Evolutionary conservation across 78 protist species (phyloP).

Genomic region (Dictyostelium capitatum): DNA sequence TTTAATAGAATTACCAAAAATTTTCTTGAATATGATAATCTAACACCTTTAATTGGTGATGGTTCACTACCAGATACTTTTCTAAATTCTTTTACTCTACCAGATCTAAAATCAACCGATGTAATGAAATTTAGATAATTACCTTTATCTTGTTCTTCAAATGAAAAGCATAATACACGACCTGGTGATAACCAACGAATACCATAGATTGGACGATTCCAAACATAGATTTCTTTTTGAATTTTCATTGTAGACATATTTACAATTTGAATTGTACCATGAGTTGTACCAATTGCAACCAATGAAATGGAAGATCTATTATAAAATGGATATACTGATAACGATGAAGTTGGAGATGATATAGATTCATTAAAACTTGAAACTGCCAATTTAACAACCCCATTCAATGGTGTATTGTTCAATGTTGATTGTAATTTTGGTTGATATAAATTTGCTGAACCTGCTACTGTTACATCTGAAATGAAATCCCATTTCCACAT

Average conservation of each 20-base stretch:
- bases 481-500: conserved; percentile 76
- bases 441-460: background rate
- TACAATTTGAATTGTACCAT: conserved; percentile 65
- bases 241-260: conserved; percentile 37
- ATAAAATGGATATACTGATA: conserved; percentile 64
- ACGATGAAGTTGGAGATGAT: conserved; percentile 53
- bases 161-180: conserved; percentile 43
- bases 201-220: conserved; percentile 46
- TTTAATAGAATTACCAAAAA: conserved; percentile 36
- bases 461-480: conserved; percentile 21
- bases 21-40: conserved; percentile 54
- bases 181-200: conserved; percentile 73
- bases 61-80: conserved; percentile 42
- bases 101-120: conserved; percentile 69
- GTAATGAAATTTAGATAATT: conserved; percentile 14
- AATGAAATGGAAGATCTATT: conserved; percentile 23
- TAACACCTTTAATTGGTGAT: conserved; percentile 46
- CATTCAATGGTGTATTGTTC: conserved; percentile 34
- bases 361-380: conserved; percentile 38
- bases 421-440: conserved; percentile 28
- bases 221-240: conserved; percentile 67
- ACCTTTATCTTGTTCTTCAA: conserved; percentile 44
- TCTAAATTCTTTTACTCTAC: conserved; percentile 62
- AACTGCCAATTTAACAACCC: conserved; percentile 46
- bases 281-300: conserved; percentile 49